Base-by-base conservation (phyloP, 2,329 filamentous ascomycete species). In the Colletotrichum melonis region DNA sequence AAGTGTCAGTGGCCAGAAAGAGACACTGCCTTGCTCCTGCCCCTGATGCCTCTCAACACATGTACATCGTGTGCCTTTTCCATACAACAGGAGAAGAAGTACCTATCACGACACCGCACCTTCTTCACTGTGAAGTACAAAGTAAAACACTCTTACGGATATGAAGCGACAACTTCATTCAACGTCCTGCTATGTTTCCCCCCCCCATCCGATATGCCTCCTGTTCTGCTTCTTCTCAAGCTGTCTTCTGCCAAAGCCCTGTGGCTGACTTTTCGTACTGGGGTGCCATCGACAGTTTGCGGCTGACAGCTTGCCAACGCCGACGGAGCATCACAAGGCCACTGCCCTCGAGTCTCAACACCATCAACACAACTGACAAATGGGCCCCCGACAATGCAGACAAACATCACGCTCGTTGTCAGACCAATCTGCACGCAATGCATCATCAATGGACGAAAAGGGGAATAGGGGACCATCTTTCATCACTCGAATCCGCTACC, bases 371-470 rank as follows among this genome's bases (percentile, higher is more conserved):
- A 26, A 58, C 32, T 22, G 66, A n/a, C 42, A 73, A 69, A 69
- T 72, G 54, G 54, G 42, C 54, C 66, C 42, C 35, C 59, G 66
- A 38, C 32, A 57, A 54, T 64, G 63, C 66, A 46, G 54, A 38
- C 70, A 64, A 59, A 73, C 59, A 60, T 56, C 42, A 19, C 42
- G 19, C 42, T 19, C 19, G 42, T 49, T 63, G 56, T 46, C 30
- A 35, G 59, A 26, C 49, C 46, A 30, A 42, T 70, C 49, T 62
- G 56, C 64, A 72, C 24, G 65, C 65, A 58, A 58, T 72, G 65
- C 70, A 72, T 38, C 59, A 69, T 55, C 66, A 69, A 64, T 72
- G 32, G 46, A 30, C 4, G 19, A 54, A 63, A 26, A 14, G 60
- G 32, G 49, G 30, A 49, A 56, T 42, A 71, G 52, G 67, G 67